phyloP scores from a whole-genome alignment of 345 rosid species.

The Xanthoceras sorbifolium region DNA sequence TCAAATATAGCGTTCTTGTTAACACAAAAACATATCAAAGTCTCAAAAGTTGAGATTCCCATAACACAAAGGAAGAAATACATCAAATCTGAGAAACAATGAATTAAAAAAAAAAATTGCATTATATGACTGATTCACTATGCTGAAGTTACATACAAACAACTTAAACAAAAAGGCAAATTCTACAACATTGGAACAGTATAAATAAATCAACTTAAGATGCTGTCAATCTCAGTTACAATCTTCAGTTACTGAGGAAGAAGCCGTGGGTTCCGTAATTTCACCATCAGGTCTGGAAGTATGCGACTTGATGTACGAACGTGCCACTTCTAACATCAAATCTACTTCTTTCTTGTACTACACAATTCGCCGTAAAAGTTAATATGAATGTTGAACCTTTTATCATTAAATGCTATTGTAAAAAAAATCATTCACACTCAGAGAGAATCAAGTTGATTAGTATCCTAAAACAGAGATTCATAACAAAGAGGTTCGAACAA shows the following conservation, averaged over 20 bases:
- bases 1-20: neutral
- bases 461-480: neutral
- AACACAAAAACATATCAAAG: neutral
- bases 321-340: conserved; percentile 62
- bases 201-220: neutral
- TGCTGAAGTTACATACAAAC: neutral
- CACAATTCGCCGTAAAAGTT: conserved; percentile 8
- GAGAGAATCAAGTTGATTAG: neutral
- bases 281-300: conserved; percentile 18
- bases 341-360: conserved; percentile 94
- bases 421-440: neutral
- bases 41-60: neutral
- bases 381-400: neutral
- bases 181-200: neutral
- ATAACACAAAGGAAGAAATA: too few relatives aligned
- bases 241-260: conserved; percentile 33
- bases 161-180: neutral
- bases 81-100: neutral
- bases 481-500: neutral
- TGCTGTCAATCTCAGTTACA: conserved; percentile 20
- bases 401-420: too few relatives aligned
- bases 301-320: conserved; percentile 37
- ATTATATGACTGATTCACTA: neutral
- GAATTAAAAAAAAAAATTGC: neutral
- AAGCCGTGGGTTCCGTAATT: conserved; percentile 13